Conservation (phyloP, 352 stramenopile genomes). For the Phytophthora crassamura region DNA sequence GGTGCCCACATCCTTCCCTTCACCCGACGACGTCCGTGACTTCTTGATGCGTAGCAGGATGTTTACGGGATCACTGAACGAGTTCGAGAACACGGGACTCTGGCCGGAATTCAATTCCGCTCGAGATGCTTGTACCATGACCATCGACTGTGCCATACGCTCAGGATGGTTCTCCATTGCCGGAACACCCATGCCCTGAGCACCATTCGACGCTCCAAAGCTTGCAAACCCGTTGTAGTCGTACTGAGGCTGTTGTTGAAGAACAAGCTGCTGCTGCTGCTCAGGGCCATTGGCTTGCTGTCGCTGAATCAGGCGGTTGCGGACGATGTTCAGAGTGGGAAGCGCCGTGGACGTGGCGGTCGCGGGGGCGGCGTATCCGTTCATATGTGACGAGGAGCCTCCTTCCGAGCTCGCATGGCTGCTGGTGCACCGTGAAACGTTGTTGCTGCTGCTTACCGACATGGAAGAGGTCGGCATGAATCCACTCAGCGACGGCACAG, state of each 20-base stretch:
- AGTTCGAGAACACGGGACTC: constrained; percentile 53
- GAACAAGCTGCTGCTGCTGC: constrained; percentile 27
- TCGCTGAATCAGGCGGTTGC: constrained; percentile 66
- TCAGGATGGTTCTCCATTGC: constrained; percentile 37
- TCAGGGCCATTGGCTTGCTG: constrained; percentile 39
- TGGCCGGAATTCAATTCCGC: constrained; percentile 26
- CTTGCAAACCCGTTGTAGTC: constrained; percentile 38
- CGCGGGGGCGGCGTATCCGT: constrained; percentile 17
- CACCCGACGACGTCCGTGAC: constrained; percentile 46
- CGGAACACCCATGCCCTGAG: constrained; percentile 14
- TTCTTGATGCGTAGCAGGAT: constrained; percentile 83
- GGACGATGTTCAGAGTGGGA: constrained; percentile 70
- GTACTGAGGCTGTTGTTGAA: constrained; percentile 33
- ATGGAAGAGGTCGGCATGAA: constrained; percentile 22
- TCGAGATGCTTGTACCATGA: constrained; percentile 28
- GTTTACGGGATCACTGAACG: constrained; percentile 79
- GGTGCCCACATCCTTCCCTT: constrained; percentile 37
- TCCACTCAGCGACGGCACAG: constrained; percentile 17
- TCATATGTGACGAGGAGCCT: constrained; percentile 8
- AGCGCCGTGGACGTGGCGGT: constrained; percentile 45
- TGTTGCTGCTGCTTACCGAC: constrained; percentile 10
- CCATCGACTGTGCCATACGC: constrained; percentile 22
- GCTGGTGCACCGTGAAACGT: constrained; percentile 29
- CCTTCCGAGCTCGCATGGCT: constrained; percentile 30
- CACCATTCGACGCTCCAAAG: constrained; percentile 23